Percentiles rank a stretch among this genome's conserved stretches.
Conservation (phyloP, 2,329 filamentous ascomycete species). For the Berkeleyomyces basicola region DNA sequence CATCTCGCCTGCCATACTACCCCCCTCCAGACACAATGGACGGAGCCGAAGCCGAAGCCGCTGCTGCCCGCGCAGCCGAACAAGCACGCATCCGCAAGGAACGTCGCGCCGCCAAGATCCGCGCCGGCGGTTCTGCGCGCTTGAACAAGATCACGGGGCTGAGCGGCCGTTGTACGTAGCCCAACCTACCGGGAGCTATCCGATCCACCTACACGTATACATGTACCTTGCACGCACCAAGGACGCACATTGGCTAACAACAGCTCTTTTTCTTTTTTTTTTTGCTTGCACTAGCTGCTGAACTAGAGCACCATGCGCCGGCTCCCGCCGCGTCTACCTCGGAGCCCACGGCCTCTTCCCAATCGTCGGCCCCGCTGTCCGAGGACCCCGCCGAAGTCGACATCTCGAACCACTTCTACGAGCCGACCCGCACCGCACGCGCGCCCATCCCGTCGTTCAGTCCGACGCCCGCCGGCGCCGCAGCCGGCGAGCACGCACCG, state of each 20-base stretch:
- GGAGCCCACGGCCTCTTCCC: constrained; percentile 18
- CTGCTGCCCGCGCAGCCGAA: constrained; percentile 37
- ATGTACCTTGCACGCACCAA: too few relatives aligned
- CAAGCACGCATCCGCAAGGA: constrained; percentile 64
- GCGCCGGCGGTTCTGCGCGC: constrained; percentile 49
- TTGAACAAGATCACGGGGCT: constrained; percentile 56
- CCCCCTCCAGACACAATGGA: background rate
- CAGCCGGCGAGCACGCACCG: constrained; percentile 18
- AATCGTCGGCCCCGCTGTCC: constrained; percentile 17
- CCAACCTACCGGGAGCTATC: too few relatives aligned
- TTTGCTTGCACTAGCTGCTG: background rate
- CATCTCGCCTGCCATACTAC: background rate
- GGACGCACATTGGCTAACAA: background rate
- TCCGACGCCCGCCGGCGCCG: constrained; percentile 21
- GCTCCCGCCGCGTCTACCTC: constrained; percentile 19
- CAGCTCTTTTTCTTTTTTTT: background rate
- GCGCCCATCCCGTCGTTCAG: constrained; percentile 16
- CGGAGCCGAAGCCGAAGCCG: constrained; percentile 27
- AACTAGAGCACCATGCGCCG: constrained; percentile 6
- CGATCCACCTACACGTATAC: too few relatives aligned
- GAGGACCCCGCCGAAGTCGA: constrained; percentile 62
- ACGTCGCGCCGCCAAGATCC: constrained; percentile 63
- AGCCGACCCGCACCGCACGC: constrained; percentile 24
- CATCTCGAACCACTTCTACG: constrained; percentile 59
- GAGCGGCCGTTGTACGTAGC: constrained; percentile 8